Conservation (phyloP, 352 stramenopile genomes). For the Phytophthora citrophthora region DNA sequence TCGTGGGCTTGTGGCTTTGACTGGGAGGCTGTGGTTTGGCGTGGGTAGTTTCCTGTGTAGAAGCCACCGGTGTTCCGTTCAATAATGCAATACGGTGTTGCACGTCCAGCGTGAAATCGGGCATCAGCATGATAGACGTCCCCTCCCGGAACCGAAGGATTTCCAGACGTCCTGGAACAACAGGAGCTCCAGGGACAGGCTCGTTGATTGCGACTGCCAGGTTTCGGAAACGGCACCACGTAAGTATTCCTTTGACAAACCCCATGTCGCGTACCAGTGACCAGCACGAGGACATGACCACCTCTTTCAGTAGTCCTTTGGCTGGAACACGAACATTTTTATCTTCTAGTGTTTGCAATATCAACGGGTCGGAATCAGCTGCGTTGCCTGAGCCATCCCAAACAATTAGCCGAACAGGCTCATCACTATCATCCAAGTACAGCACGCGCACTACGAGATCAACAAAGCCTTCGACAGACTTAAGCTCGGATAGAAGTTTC, state of each 20-base stretch:
- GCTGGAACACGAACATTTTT: conserved; percentile 27
- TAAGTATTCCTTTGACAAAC: conserved; percentile 44
- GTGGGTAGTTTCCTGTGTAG: not conserved
- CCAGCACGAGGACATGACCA: conserved; percentile 78
- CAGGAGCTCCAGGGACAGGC: conserved; percentile 14
- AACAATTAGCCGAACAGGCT: conserved; percentile 52
- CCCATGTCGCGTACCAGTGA: conserved; percentile 59
- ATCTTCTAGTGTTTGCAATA: conserved; percentile 29
- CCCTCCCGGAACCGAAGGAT: conserved; percentile 73
- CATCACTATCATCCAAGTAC: conserved; percentile 38
- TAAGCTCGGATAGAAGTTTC: conserved; percentile 49
- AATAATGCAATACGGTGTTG: conserved; percentile 35
- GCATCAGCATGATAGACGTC: conserved; percentile 68
- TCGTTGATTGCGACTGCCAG: conserved; percentile 54
- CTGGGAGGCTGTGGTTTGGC: not conserved
- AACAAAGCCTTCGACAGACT: conserved; percentile 52
- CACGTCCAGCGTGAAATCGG: conserved; percentile 53
- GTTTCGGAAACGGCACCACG: conserved; percentile 81
- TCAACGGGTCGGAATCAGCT: conserved; percentile 12
- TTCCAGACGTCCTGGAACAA: conserved; percentile 10
- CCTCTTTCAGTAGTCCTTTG: conserved; percentile 58
- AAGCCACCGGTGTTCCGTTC: not conserved
- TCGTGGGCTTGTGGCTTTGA: not conserved
- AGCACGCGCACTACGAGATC: conserved; percentile 73
- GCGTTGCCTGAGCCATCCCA: conserved; percentile 71